Evolutionary conservation across 305 asterid genomes (phyloP), one percentile per base, ranked within the genome.

Genomic region (Fraxinus velutina): DNA sequence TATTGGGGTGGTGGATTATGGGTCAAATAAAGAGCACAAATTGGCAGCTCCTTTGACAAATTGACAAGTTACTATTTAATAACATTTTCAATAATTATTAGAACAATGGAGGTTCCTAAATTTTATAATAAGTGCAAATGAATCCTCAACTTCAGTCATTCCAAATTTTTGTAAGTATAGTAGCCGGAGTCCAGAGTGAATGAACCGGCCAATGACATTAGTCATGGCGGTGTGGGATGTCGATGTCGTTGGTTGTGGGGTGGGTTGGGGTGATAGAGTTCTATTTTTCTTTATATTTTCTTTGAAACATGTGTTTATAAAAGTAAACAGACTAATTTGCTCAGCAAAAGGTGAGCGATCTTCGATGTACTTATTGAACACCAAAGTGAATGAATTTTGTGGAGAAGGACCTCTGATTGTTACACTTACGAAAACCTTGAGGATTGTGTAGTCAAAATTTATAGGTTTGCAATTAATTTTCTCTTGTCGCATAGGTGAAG

Each of bases 21-120:
- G 89, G 93, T 92, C 94, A 89, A 89, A 76, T 70, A 83, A 86
- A 73, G 89, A 81, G 86, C 66, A 82, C 90, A 85, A 75, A 52
- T 82, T 32, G 72, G 84, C 82, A 19, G 76, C 79, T 76, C 60
- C 75, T 86, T 89, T 89, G 92, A 88, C 88, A 87, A 89, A 27
- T 27, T 68, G 39, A 68, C 74, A 9, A 66, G 74, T 66, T 66
- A 66, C 9, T 10, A 24, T 29, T 0, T 29, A 24, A 27, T 4
- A 17, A 52, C n/a, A 1, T 17, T 6, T 55, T 21, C 1, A 19
- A 60, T 19, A 55, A 60, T 60, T 19, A 21, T 60, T 60, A 60
- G 21, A 5, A 13, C 19, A 68, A 27, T 66, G n/a, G 6, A 66
- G 17, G 74, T 29, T n/a, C 74, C 74, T 30, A 68, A 29, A 6